phyloP scores from a whole-genome alignment of 352 stramenopile species.

The Globisporangium irregulare region DNA sequence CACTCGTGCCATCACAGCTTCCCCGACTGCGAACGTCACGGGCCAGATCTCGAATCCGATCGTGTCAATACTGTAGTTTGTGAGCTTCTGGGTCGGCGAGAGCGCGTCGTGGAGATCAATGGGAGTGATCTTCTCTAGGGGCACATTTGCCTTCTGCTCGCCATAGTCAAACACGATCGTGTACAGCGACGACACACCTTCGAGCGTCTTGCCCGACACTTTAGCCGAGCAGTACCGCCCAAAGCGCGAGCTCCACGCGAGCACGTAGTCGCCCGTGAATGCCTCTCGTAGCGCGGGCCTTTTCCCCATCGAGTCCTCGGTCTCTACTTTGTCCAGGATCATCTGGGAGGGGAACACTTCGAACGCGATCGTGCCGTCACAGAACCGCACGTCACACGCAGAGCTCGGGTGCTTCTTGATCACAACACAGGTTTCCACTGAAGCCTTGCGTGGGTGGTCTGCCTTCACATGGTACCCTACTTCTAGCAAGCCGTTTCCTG shows the following conservation, averaged over 20 bases:
- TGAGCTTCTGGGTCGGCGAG: constrained; percentile 57
- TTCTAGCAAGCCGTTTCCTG: constrained; percentile 35
- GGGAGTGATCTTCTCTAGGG: constrained; percentile 44
- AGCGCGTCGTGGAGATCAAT: constrained; percentile 56
- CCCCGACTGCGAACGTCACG: constrained; percentile 47
- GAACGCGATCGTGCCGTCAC: constrained; percentile 74
- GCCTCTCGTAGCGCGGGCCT: constrained; percentile 18
- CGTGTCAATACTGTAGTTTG: constrained; percentile 75
- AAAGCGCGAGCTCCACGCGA: constrained; percentile 76
- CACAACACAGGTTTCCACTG: constrained; percentile 65
- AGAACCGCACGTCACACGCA: constrained; percentile 69
- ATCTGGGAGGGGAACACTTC: constrained; percentile 80
- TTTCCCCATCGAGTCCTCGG: constrained; percentile 17
- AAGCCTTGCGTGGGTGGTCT: constrained; percentile 54
- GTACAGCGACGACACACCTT: constrained; percentile 35
- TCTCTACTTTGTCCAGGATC: constrained; percentile 45
- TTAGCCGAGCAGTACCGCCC: constrained; percentile 63
- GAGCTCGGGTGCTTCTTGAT: constrained; percentile 60
- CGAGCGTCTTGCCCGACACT: constrained; percentile 27
- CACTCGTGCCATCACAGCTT: constrained; percentile 59
- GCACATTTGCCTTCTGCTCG: constrained; percentile 49
- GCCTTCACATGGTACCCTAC: constrained; percentile 75
- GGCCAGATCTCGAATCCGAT: constrained; percentile 70
- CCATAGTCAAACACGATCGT: constrained; percentile 73
- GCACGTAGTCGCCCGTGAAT: constrained; percentile 46